Conservation (phyloP, 306 rosid species). For the Fagus sylvatica region DNA sequence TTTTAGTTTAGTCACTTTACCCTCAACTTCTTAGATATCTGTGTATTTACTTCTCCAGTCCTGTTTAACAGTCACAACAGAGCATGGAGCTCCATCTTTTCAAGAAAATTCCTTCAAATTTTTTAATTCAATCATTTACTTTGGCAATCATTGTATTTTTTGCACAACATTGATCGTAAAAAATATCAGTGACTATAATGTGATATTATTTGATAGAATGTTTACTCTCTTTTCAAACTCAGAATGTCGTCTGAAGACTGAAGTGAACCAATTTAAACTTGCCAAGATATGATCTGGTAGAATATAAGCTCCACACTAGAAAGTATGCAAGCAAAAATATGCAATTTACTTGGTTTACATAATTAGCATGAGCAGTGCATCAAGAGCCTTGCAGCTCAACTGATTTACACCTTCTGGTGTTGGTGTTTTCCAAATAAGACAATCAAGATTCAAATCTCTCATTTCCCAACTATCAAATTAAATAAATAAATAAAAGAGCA, state of each 20-base stretch:
- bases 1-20: not conserved
- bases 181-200: not conserved
- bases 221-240: not conserved
- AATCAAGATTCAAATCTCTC: too few relatives aligned
- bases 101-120: not conserved
- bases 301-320: not conserved
- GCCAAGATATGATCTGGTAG: not conserved
- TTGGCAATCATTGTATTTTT: not conserved
- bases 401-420: too few relatives aligned
- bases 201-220: not conserved
- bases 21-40: not conserved
- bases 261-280: not conserved
- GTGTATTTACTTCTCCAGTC: not conserved
- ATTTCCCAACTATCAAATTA: too few relatives aligned
- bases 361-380: not conserved
- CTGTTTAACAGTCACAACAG: not conserved
- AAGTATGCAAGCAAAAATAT: not conserved
- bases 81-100: conserved; percentile 1
- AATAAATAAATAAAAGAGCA: not conserved
- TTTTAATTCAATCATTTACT: not conserved
- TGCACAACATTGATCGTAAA: not conserved
- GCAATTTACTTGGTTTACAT: not conserved
- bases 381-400: too few relatives aligned
- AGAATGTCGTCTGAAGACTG: not conserved
- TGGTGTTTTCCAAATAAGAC: too few relatives aligned